Base-by-base conservation (phyloP, 208 protist species). In the Acanthamoeba culbertsoni region DNA sequence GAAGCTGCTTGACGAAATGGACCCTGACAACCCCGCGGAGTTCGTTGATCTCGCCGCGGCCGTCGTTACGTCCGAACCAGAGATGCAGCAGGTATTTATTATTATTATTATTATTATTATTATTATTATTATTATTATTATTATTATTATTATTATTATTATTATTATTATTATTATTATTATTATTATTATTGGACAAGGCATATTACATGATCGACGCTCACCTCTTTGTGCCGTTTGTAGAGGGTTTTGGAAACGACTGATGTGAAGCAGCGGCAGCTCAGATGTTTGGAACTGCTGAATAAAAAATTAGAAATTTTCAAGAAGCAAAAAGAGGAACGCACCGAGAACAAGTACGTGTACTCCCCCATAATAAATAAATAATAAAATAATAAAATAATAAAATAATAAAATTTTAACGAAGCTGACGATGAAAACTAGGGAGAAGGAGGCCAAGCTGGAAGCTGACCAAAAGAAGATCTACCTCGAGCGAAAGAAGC, bases 401-500 rank as follows among this genome's bases (percentile, higher is more conserved):
- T 37, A n/a, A n/a, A 23, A 62, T 62, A 62, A 40, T n/a, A 63
- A 26, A 35, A 26, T 31, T 26, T 33, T 53, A 93, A n/a, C 55
- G 23, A 28, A 1, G 7, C 57, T 28, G 23, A 6, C 63, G 55
- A 23, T 18, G n/a, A 23, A 7, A 35, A 20, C 28, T 51, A 93
- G 90, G 68, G 88, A 95, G 51, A 28, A 92, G 10, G 89, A 93
- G 55, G 93, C 89, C 40, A 95, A 95, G 28, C 28, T 94, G 6
- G 45, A 86, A 0, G 86, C 45, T 3, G 31, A 51, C 57, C 94
- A 96, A 45, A 73, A 75, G 31, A 96, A 94, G 53, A 68, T 62
- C 48, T 90, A 95, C 62, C 93, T 97, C 37, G 91, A 92, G 5
- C 94, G 97, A 84, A 95, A 97, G 93, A 93, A 97, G 86, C 92